Base-by-base conservation (phyloP, 768 basidiomycete species). In the Leccinum barrowsii region DNA sequence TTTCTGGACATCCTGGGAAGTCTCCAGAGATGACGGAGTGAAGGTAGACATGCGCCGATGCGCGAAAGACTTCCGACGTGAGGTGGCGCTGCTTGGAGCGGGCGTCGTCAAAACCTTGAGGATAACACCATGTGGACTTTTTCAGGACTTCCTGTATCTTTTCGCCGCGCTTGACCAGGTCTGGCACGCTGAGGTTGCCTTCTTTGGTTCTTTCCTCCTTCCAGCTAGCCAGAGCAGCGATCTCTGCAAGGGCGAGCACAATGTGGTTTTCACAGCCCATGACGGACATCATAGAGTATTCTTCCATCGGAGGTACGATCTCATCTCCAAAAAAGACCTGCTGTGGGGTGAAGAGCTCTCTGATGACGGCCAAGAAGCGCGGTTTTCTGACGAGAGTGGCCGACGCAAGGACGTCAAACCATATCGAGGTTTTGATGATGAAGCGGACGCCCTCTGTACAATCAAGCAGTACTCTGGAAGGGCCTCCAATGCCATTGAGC, bases 261-360 rank as follows among this genome's bases (percentile, higher is more conserved):
- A 89, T 83, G 59, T 78, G 75, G 73, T 92, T 90, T 65, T 89
- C 86, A 77, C 91, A 92, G 19, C 91, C 91, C 90, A 94, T 93
- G 5, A 90, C 81, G 47, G 80, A 77, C 74, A 90, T 77, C 91
- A 93, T 93, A n/a, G 84, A 85, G 56, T 83, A 78, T 66, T 79
- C 75, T 3, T 53, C 47, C 49, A 71, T 67, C 56, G 75, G 75
- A 22, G 70, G 65, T 51, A 82, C 70, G 60, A 75, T 78, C 49
- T 24, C 24, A 1, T 24, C 67, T 19, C 72, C 70, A 26, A 71
- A 61, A 22, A 53, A 62, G 47, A 60, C 57, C 4, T 34, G 7
- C 13, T 54, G 65, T 6, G 59, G 47, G 19, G 69, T 70, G 71
- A 85, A 92, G 46, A 93, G 75, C 24, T 71, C 69, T 22, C 80